These are phyloP conservation scores for Cicer arietinum DNA, from an alignment of 306 rosid species.

Conservation along the genomic window DNA sequence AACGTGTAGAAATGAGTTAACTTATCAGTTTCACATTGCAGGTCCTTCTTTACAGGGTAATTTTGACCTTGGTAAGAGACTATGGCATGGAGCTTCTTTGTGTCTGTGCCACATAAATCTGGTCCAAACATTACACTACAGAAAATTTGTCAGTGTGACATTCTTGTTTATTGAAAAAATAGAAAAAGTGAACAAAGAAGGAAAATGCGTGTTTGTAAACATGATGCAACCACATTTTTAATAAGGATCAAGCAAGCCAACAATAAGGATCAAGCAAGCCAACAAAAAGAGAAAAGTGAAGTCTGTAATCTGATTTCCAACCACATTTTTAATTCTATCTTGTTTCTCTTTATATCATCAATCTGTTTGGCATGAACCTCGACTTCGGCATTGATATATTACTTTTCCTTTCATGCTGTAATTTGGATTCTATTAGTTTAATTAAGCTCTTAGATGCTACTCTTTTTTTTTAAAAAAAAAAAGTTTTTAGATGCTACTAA, in stretches of 20 bases:
- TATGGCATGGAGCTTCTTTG: slow-evolving; percentile 89
- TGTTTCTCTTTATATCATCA: no score
- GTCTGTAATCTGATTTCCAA: no score
- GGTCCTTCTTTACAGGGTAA: slow-evolving; percentile 91
- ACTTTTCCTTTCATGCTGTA: no score
- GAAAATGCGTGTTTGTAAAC: slow-evolving; percentile 2
- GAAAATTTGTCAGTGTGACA: slow-evolving; percentile 45
- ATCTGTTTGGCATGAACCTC: no score
- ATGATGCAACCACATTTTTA: no score
- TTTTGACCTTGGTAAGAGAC: slow-evolving; percentile 97
- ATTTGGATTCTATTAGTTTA: no score
- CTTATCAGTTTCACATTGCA: slow-evolving; percentile 94
- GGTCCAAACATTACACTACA: slow-evolving; percentile 97
- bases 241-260: background rate
- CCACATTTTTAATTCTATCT: no score
- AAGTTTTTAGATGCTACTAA: background rate
- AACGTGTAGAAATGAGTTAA: slow-evolving; percentile 96
- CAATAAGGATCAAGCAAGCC: background rate
- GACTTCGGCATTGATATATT: no score
- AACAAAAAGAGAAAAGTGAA: background rate
- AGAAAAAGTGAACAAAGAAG: slow-evolving; percentile 20
- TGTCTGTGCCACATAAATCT: slow-evolving; percentile 90
- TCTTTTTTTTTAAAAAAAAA: no score
- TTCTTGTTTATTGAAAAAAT: slow-evolving; percentile 1
- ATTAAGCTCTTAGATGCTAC: no score